Evolutionary conservation across 306 rosid species (phyloP), one percentile per base, ranked within the genome.

Genomic region (Dalbergia cochinchinensis): DNA sequence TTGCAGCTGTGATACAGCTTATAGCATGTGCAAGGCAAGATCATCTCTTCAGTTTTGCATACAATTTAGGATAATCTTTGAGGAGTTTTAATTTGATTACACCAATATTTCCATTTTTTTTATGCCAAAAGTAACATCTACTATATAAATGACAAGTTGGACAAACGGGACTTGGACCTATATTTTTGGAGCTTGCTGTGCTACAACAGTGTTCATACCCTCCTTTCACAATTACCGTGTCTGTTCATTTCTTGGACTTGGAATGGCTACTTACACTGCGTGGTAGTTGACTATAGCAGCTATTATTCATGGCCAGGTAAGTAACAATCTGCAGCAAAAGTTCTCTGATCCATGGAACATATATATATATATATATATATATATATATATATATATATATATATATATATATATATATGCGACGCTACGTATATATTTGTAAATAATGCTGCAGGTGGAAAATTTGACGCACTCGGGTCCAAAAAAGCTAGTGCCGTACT

Each of bases 81-180:
- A 37, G 78, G 69, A 58, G 62, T 79, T 71, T 74, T 41, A 15
- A 16, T 37, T 5, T 18, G 16, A 37, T 75, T 22, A n/a, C 10
- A 51, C 87, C 83, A 12, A 16, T 66, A 4, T 79, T 50, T 8
- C 4, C n/a, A 19, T 68, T 78, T 42, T 37, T 37, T 37, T 37
- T 78, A 39, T 37, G 73, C 45, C 66, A 14, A 66, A 97, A 95
- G 99, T 82, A 95, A 95, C 81, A 95, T 95, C 13, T 95, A 95
- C 84, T 92, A 95, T 83, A 84, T 95, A 65, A 91, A 95, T 65
- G 99, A 95, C 84, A 79, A 89, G 8, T 74, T 95, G 92, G 99
- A 95, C 83, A 95, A 95, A 82, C 81, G 99, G 99, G 60, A 94
- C 99, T 11, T 94, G 99, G 99, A 94, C 99, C 3, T 94, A 94